Base-by-base conservation (phyloP, 75 land plant species). In the Picea sitchensis region DNA sequence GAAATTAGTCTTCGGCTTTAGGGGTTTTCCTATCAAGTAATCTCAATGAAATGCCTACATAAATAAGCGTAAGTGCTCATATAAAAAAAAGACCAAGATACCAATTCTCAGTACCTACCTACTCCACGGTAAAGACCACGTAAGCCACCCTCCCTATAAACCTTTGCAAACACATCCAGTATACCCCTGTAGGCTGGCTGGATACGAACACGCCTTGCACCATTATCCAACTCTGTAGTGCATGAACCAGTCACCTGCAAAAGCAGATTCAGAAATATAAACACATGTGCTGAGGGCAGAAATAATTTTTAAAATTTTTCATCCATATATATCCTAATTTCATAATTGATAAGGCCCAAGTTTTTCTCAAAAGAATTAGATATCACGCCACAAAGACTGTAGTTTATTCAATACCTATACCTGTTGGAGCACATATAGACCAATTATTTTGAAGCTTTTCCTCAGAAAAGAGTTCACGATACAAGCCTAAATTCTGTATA, bases 41-140 rank as follows among this genome's bases (percentile, higher is more conserved):
- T 78, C 14, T 21, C 56, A 51, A 51, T 9, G 12, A 51, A 51
- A 51, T 7, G 56, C 56, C 12, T 51, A 51, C 56, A 51, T 9
- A 51, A 9, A 51, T 51, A 51, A 9, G 9, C 2, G 56, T 51
- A 51, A 78, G 26, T 2, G 80, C 51, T 34, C 64, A 78, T 36
- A 36, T 34, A 32, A 0, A 65, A 56, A 15, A 51, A 61, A 65
- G n/a, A 32, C 20, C 11, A 57, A 80, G 56, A 71, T 44, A 71
- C 5, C 2, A 71, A 44, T 9, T 20, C 3, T 6, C 72, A 59
- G n/a, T 38, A 56, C 88, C 77, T 87, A 94, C 99, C 93, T 60
- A 91, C 80, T 61, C 99, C 99, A 12, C 93, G 90, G 81, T 96
- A 96, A 3, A 96, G 84, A 9, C 88, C 98, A 63, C 91, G 91